Conservation (phyloP, 176 grass and related monocot species). For the Echinochloa phyllopogon region DNA sequence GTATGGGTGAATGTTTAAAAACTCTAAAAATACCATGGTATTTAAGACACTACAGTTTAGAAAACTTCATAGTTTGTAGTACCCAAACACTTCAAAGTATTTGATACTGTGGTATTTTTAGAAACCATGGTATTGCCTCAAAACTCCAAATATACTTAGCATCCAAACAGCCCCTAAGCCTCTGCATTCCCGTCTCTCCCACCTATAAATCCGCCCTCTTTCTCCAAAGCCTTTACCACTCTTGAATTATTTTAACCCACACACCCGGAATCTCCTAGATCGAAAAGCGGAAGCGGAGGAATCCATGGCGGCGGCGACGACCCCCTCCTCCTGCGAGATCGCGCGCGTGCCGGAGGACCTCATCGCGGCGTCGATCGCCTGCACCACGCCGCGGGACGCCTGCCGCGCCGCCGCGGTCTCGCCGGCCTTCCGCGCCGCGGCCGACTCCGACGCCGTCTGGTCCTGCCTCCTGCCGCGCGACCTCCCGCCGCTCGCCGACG, state of each 20-base stretch:
- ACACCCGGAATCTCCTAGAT: no score
- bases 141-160: no score
- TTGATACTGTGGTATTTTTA: no score
- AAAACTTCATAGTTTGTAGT: no score
- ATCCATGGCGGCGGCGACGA: not conserved
- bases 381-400: constrained; percentile 56
- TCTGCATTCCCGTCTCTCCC: not conserved
- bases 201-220: not conserved
- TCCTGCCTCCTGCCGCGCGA: constrained; percentile 48
- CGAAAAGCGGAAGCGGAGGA: not conserved
- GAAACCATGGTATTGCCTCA: no score
- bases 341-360: constrained; percentile 57
- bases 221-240: not conserved
- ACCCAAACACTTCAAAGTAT: no score
- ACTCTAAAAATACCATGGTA: no score
- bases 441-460: constrained; percentile 65
- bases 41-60: no score
- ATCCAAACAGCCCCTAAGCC: not conserved
- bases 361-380: constrained; percentile 48
- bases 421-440: constrained; percentile 50
- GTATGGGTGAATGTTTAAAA: no score
- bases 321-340: constrained; percentile 25
- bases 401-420: constrained; percentile 47
- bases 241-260: not conserved
- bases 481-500: constrained; percentile 21